A percentile compares a stretch with the other conserved stretches of the same genome.
Conservation (phyloP, 305 asterid species). For the Fraxinus ornus region DNA sequence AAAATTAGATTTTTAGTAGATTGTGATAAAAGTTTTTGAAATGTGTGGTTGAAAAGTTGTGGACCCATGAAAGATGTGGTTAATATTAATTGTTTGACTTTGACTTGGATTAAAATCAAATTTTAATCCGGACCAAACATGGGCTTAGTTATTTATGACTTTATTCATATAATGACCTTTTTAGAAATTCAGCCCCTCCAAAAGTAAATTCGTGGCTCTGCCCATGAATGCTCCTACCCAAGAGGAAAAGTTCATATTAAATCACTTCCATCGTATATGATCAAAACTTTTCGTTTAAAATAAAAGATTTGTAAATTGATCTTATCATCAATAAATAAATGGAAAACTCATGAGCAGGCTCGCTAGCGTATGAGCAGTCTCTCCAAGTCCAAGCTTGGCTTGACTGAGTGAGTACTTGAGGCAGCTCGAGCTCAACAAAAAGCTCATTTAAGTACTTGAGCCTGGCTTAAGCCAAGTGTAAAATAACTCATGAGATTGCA, state of each 20-base stretch:
- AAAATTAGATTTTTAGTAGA: too few relatives aligned
- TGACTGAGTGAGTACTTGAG: neutral
- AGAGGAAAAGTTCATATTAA: neutral
- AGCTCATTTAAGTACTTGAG: neutral
- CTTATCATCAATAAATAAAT: neutral
- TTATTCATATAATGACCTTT: neutral
- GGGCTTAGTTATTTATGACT: neutral
- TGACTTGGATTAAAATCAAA: too few relatives aligned
- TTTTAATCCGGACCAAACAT: too few relatives aligned
- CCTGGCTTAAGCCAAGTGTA: neutral
- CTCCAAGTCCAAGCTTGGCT: neutral
- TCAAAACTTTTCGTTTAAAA: neutral
- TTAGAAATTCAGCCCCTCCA: neutral
- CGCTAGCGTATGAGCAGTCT: neutral
- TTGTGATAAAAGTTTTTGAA: too few relatives aligned
- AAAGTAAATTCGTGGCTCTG: neutral
- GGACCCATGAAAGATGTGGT: too few relatives aligned
- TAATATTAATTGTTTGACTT: too few relatives aligned
- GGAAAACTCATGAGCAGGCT: neutral
- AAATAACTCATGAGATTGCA: neutral
- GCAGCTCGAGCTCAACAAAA: neutral
- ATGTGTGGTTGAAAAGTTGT: too few relatives aligned
- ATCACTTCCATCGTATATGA: neutral
- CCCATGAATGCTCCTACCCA: neutral
- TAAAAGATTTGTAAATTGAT: neutral